Evolutionary conservation across 176 grass and related monocot genomes (phyloP).

Genomic region (Metroxylon sagu): DNA sequence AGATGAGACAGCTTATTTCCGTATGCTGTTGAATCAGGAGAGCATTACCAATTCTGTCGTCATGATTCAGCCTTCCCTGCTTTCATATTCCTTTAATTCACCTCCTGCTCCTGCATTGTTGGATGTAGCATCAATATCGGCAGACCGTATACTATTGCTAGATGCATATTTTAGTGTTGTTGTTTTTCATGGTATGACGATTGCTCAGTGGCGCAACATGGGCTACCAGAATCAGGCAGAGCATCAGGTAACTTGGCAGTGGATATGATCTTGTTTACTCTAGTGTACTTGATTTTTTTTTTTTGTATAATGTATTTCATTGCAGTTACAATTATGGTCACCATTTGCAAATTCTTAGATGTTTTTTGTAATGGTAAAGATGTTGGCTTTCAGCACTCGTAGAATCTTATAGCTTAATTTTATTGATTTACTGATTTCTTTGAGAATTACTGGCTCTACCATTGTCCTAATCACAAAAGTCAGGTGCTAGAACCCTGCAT

Average conservation of each 20-base stretch:
- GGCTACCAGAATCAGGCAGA: constrained; percentile 95
- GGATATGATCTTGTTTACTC: too few species aligned
- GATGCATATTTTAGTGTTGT: constrained; percentile 98
- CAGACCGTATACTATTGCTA: constrained; percentile 82
- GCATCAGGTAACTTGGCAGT: constrained; percentile 54
- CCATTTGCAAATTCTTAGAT: too few species aligned
- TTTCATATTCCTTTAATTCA: constrained; percentile 85
- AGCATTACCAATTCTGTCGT: constrained; percentile 84
- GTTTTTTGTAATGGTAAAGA: too few species aligned
- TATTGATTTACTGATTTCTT: too few species aligned
- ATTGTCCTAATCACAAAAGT: too few species aligned
- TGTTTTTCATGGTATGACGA: constrained; percentile 93
- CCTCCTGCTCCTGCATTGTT: constrained; percentile 81
- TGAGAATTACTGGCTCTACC: too few species aligned
- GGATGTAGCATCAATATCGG: constrained; percentile 82
- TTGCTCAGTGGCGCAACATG: constrained; percentile 99
- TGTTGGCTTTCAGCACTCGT: too few species aligned
- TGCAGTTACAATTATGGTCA: not conserved
- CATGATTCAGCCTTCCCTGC: constrained; percentile 90
- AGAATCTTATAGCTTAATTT: too few species aligned
- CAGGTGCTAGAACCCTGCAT: too few species aligned
- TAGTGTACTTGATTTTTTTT: constrained; percentile 1
- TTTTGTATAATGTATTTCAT: not conserved
- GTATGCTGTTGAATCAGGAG: constrained; percentile 93
- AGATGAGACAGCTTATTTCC: constrained; percentile 95